Conservation (phyloP, 108 stramenopile genomes). For the Parietichytrium sp. region DNA sequence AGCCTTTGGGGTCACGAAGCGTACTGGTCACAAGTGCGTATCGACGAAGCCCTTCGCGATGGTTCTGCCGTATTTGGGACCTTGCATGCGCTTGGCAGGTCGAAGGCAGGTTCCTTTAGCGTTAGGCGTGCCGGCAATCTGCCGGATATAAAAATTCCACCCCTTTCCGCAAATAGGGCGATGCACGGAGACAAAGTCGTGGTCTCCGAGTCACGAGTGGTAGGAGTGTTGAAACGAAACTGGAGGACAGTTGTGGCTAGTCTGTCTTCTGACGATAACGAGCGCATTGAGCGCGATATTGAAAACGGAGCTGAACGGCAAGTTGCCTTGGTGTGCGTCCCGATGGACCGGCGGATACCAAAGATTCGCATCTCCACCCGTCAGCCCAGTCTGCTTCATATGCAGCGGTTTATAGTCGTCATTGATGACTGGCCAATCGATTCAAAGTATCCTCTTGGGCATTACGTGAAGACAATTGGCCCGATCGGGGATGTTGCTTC, state of each 20-base stretch:
- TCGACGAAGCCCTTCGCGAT: constrained; percentile 19
- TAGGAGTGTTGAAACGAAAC: neutral
- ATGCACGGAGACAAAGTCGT: constrained; percentile 3
- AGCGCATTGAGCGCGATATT: neutral
- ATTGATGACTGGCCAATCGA: constrained; percentile 87
- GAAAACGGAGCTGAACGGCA: neutral
- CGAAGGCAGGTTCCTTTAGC: neutral
- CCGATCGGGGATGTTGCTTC: constrained; percentile 83
- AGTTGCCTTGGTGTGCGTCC: constrained; percentile 40
- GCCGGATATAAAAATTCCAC: neutral
- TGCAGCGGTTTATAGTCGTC: constrained; percentile 73
- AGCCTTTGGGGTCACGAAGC: neutral
- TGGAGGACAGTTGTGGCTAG: neutral
- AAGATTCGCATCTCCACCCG: constrained; percentile 75
- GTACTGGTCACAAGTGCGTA: neutral
- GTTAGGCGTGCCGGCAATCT: neutral
- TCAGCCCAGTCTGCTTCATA: constrained; percentile 70
- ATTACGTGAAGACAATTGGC: constrained; percentile 83
- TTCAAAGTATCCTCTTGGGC: constrained; percentile 81
- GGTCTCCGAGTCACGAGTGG: neutral
- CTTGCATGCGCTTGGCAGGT: too few relatives aligned
- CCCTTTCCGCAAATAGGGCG: neutral
- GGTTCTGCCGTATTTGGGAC: too few relatives aligned
- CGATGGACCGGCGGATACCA: constrained; percentile 80
- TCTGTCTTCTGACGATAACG: neutral